A percentile compares a stretch with the other conserved stretches of the same genome.
Evolutionary conservation across 495 filamentous ascomycete species (phyloP).

Genomic region (Penicillium crystallinum): DNA sequence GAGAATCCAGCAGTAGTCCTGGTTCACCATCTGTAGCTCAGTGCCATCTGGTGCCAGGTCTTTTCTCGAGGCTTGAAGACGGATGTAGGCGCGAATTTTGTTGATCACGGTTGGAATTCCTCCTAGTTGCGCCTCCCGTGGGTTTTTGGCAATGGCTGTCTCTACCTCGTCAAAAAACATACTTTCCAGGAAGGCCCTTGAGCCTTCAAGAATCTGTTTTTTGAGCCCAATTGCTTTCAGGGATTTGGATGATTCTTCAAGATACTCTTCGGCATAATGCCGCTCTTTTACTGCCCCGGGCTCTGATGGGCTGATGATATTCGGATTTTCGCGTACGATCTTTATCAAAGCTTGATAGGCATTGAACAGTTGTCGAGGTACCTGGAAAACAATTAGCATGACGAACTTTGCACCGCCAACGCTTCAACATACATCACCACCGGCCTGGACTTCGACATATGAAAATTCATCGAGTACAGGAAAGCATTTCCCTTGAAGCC

Average conservation of each 20-base stretch:
- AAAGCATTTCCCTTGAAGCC: slow-evolving; percentile 58
- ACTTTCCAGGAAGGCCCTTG: slow-evolving; percentile 68
- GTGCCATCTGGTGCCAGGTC: slow-evolving; percentile 72
- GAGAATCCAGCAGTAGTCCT: slow-evolving; percentile 85
- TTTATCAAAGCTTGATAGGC: slow-evolving; percentile 73
- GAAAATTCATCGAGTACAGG: slow-evolving; percentile 69
- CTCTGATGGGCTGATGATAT: slow-evolving; percentile 46
- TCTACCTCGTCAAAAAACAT: slow-evolving; percentile 69
- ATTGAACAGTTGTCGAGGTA: slow-evolving; percentile 63
- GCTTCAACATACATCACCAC: slow-evolving; percentile 51
- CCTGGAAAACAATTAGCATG: slow-evolving; percentile 29
- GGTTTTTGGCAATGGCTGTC: slow-evolving; percentile 69
- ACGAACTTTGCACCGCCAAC: neutral
- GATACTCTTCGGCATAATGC: slow-evolving; percentile 67
- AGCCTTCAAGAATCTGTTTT: slow-evolving; percentile 72
- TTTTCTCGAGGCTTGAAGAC: slow-evolving; percentile 66
- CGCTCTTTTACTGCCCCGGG: slow-evolving; percentile 60
- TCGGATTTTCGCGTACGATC: slow-evolving; percentile 63
- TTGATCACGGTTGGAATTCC: slow-evolving; percentile 81
- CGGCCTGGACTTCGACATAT: slow-evolving; percentile 60
- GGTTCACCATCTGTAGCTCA: slow-evolving; percentile 64
- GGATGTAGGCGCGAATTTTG: slow-evolving; percentile 88
- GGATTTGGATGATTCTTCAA: slow-evolving; percentile 64
- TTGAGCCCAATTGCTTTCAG: slow-evolving; percentile 54
- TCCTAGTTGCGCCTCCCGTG: slow-evolving; percentile 82